These are phyloP conservation scores for Endothia cerciana DNA, from an alignment of 2,329 filamentous ascomycete genomes.

Conservation along the genomic window DNA sequence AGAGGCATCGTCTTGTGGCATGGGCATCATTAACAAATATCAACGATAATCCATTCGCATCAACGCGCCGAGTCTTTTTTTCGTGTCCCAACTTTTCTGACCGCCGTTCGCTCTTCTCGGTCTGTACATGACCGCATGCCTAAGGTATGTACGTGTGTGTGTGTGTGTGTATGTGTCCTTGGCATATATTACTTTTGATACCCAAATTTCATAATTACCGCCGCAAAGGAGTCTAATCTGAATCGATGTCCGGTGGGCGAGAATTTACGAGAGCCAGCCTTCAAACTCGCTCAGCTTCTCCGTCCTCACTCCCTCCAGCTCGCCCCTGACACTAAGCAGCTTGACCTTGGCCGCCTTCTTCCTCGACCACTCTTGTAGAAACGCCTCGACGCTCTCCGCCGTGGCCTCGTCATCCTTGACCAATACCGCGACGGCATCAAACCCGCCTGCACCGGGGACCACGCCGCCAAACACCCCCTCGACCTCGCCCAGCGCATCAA, in stretches of 20 bases:
- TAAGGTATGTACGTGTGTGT: not conserved
- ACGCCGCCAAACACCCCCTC: constrained; percentile 88
- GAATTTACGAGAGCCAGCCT: constrained; percentile 44
- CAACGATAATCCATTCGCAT: constrained; percentile 1
- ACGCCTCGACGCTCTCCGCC: constrained; percentile 59
- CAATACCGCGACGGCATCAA: constrained; percentile 83
- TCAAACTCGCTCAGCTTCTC: constrained; percentile 51
- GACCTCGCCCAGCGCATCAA: constrained; percentile 74
- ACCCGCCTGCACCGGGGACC: constrained; percentile 91
- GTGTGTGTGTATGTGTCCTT: constrained; percentile 1
- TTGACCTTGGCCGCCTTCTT: constrained; percentile 66
- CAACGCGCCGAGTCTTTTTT: not conserved
- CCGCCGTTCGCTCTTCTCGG: not conserved
- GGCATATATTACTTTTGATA: not conserved
- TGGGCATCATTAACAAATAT: not conserved
- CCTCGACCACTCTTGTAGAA: constrained; percentile 68
- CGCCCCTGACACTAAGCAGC: constrained; percentile 70
- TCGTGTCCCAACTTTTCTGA: not conserved
- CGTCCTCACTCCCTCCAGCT: constrained; percentile 66
- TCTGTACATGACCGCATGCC: not conserved
- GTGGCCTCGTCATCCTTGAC: constrained; percentile 74
- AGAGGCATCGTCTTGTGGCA: constrained; percentile 3
- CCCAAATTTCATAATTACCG: not conserved
- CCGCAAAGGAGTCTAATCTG: not conserved
- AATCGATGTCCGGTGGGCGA: not conserved